These are phyloP conservation scores for Cucurbita maxima DNA, from an alignment of 306 rosid species.

Conservation along the genomic window DNA sequence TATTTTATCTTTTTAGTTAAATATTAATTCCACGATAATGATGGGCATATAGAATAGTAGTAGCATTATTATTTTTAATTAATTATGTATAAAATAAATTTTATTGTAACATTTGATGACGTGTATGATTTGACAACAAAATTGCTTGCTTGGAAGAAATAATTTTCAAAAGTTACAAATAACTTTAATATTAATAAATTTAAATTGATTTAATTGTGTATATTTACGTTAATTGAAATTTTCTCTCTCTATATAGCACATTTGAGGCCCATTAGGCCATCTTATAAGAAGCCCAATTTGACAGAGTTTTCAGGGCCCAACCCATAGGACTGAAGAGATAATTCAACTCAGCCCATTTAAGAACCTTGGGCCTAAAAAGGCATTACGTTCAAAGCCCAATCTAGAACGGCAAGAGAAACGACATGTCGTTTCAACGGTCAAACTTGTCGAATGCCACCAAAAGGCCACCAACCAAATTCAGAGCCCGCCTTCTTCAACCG, in stretches of 20 bases:
- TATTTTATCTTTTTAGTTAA: background rate
- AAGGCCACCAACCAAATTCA: background rate
- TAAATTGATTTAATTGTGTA: no score
- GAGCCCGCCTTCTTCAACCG: conserved; percentile 1
- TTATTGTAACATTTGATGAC: no score
- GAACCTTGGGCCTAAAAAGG: background rate
- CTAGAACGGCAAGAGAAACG: background rate
- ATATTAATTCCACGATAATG: background rate
- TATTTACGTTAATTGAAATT: no score
- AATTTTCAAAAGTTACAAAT: no score
- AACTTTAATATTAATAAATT: no score
- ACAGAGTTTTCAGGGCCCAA: background rate
- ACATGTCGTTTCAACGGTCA: conserved; percentile 3
- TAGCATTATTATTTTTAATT: background rate
- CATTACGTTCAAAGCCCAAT: background rate
- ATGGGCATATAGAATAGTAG: background rate
- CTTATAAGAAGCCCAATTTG: no score
- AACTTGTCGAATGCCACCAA: background rate
- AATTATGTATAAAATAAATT: background rate
- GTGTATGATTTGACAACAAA: no score
- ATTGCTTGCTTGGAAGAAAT: no score
- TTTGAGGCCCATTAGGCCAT: no score
- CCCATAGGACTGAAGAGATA: background rate
- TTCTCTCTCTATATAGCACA: no score
- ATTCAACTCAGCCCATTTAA: background rate